Evolutionary conservation across 1,284 basidiomycete genomes (phyloP), one percentile per base, ranked within the genome.

Genomic region (Sanghuangporus sanghuang): DNA sequence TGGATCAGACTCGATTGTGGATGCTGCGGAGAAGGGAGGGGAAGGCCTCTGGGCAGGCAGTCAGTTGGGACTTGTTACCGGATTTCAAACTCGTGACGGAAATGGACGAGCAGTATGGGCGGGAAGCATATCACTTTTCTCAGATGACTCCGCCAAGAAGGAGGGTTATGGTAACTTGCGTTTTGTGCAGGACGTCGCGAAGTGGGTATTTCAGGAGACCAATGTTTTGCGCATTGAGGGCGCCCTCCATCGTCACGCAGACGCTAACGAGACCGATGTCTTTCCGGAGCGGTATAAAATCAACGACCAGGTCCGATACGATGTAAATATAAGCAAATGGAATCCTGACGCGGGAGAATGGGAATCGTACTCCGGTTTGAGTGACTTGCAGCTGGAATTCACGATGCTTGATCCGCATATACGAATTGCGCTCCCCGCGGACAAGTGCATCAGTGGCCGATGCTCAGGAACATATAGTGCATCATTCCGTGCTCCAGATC

Each of bases 401-500:
- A 95, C 93, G 35, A 99, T 99, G 96, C 86, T 99, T 49, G 97
- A 99, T 75, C 96, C 95, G 1, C 93, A 96, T 74, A 78, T 96
- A 66, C 90, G 95, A 38, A 92, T 87, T 8, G 76, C 86, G 3
- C 80, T 97, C 7, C 77, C 73, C 9, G 80, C 88, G 9, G 81
- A 85, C 18, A 65, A 76, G 11, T 80, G 79, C 4, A 68, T 74
- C 40, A 35, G 32, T 36, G 14, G 53, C 32, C 53, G 53, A 38
- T 54, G 53, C 32, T 82, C 86, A 3, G 90, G 87, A 38, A 83
- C 82, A 67, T 98, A 95, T 77, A 80, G 82, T 9, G 83, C 89
- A 3, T 84, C 83, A 1, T 96, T 99, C 84, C 85, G 86, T 49
- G 87, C 90, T 2, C 96, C 96, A 2, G 96, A 98, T 76, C 80